These are phyloP conservation scores for Penicillium sp. DNA, from an alignment of 2,329 filamentous ascomycete genomes.

Conservation along the genomic window DNA sequence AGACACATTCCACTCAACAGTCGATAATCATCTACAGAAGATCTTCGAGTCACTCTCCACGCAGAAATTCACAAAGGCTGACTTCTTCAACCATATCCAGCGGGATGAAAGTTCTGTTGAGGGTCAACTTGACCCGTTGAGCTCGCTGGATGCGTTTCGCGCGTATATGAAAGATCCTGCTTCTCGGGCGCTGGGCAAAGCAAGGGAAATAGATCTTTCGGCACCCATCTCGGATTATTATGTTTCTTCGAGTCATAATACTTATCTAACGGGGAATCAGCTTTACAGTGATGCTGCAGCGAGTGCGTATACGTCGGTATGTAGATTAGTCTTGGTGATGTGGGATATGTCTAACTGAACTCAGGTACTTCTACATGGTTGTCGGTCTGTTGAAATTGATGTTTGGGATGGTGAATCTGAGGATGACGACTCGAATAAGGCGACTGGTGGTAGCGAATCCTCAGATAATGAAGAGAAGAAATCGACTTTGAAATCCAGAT, in stretches of 20 bases:
- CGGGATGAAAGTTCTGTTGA: constrained; percentile 8
- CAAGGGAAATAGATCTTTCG: constrained; percentile 57
- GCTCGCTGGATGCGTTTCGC: constrained; percentile 47
- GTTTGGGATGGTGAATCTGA: constrained; percentile 77
- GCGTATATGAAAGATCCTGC: constrained; percentile 50
- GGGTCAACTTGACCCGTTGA: constrained; percentile 16
- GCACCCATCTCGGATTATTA: constrained; percentile 85
- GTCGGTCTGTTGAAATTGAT: constrained; percentile 91
- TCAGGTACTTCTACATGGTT: constrained; percentile 75
- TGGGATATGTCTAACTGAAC: background rate
- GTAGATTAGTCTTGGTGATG: constrained; percentile 27
- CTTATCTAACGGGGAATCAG: constrained; percentile 86
- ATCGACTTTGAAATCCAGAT: constrained; percentile 8
- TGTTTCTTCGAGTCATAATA: constrained; percentile 94
- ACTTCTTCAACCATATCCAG: constrained; percentile 28
- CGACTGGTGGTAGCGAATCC: constrained; percentile 29
- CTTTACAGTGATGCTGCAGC: constrained; percentile 74
- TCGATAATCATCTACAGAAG: constrained; percentile 35
- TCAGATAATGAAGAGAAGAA: constrained; percentile 3
- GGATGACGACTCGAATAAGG: constrained; percentile 29
- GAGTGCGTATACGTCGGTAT: constrained; percentile 73
- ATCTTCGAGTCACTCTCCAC: constrained; percentile 35
- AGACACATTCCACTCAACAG: constrained; percentile 30
- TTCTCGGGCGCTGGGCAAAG: constrained; percentile 44
- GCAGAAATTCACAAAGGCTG: constrained; percentile 14